Base-by-base conservation (phyloP, 352 stramenopile species). In the Phytopythium helicoides region DNA sequence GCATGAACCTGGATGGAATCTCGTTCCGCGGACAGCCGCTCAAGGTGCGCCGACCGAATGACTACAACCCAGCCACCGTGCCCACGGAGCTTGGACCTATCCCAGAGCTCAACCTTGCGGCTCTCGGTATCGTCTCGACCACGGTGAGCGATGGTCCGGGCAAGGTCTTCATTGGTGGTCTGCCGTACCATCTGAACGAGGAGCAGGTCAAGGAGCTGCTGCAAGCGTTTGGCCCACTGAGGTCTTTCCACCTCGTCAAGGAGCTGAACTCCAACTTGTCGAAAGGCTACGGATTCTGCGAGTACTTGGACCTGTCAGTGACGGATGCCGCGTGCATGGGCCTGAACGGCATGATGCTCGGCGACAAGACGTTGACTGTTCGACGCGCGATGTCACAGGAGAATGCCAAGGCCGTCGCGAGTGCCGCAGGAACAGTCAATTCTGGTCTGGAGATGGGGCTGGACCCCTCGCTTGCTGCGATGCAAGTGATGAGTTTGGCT, bases 231-330 rank as follows among this genome's bases (percentile, higher is more conserved):
- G 97, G 97, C 1, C 67, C 81, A 35, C 71, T 98, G 41, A 85
- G 94, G 55, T 96, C 95, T 15, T 98, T 99, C 74, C 94, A 99
- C 62, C 79, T 99, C 39, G 94, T 99, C 37, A 98, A 97, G 62
- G 90, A 98, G 46, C 66, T 93, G 19, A 89, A 86, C 36, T 85
- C 81, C 0, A 96, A 93, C 47, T 67, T 90, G 25, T 97, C 81
- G 21, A 99, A 99, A 71, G 97, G 97, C 52, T 99, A 99, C 71
- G 96, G 87, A 25, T 99, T 99, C 73, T 98, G 96, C 38, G 96
- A 99, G 68, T 99, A 98, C 75, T 68, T 91, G 44, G 94, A 98
- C 66, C 68, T 82, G 21, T 80, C 56, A 28, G 78, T 97, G 21
- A 99, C 95, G 15, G 82, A 97, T 48, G 78, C 92, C 11, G 96